A percentile compares a stretch with the other conserved stretches of the same genome.
Evolutionary conservation across 495 filamentous ascomycete species (phyloP).

Genomic region (Talaromyces proteolyticus): DNA sequence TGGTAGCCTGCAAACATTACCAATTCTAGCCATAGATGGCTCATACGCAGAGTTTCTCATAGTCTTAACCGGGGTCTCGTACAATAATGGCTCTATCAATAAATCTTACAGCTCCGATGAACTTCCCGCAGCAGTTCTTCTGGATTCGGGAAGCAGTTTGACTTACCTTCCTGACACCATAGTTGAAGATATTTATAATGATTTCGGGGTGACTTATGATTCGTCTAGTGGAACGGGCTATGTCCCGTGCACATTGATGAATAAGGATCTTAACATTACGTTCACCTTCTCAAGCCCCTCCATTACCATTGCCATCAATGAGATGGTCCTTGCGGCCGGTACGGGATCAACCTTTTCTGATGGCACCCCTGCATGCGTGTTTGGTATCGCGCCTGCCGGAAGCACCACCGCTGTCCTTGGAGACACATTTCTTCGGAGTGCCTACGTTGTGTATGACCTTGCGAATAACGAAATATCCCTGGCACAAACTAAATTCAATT

Average conservation of each 20-base stretch:
- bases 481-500: conserved; percentile 80
- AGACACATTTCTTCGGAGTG: conserved; percentile 87
- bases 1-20: conserved; percentile 67
- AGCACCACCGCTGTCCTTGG: conserved; percentile 67
- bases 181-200: conserved; percentile 55
- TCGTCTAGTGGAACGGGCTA: conserved; percentile 45
- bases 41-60: conserved; percentile 74
- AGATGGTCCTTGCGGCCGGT: conserved; percentile 67
- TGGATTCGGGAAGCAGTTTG: conserved; percentile 90
- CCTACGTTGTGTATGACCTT: conserved; percentile 91
- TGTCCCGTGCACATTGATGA: conserved; percentile 65
- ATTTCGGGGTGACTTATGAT: conserved; percentile 60
- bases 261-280: conserved; percentile 49
- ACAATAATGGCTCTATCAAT: conserved; percentile 34
- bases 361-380: conserved; percentile 58
- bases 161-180: conserved; percentile 77
- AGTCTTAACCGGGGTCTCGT: conserved; percentile 60
- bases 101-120: conserved; percentile 45
- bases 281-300: conserved; percentile 63
- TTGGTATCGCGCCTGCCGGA: conserved; percentile 71
- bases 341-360: conserved; percentile 52
- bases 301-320: conserved; percentile 69
- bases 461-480: conserved; percentile 83
- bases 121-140: conserved; percentile 58
- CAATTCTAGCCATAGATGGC: conserved; percentile 57